Evolutionary conservation across 179 eudicot genomes (phyloP).

Genomic region (Carnegiea gigantea): DNA sequence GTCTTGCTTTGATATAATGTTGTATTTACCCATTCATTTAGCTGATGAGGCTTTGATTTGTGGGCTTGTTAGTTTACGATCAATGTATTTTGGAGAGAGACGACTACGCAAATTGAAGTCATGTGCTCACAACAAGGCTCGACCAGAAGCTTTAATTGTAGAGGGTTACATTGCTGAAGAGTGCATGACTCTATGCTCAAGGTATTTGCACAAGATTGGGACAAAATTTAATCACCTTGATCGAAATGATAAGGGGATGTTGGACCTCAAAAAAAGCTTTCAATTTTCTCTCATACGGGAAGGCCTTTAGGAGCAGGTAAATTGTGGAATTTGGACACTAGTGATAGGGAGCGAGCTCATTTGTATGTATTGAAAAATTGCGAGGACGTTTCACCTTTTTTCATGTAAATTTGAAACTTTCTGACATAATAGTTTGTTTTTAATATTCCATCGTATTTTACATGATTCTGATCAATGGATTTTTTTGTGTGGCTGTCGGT

Average conservation of each 20-base stretch:
- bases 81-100: too few species aligned
- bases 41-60: not conserved
- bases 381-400: not conserved
- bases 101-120: not conserved
- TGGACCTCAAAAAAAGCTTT: not conserved
- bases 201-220: not conserved
- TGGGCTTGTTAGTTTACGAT: too few species aligned
- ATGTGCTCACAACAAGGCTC: not conserved
- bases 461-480: too few species aligned
- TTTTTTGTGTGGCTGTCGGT: too few species aligned
- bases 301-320: not conserved
- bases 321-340: not conserved
- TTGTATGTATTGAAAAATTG: not conserved
- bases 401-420: too few species aligned
- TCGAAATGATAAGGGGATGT: not conserved
- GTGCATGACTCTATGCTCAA: slow-evolving; percentile 16
- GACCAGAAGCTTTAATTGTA: not conserved
- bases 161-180: not conserved
- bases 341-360: not conserved
- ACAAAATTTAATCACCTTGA: not conserved
- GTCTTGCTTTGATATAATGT: too few species aligned
- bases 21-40: too few species aligned
- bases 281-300: not conserved
- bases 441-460: too few species aligned
- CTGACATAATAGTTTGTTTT: too few species aligned